Conservation (phyloP, 805 yeast species). For the Candida silvicultrix region DNA sequence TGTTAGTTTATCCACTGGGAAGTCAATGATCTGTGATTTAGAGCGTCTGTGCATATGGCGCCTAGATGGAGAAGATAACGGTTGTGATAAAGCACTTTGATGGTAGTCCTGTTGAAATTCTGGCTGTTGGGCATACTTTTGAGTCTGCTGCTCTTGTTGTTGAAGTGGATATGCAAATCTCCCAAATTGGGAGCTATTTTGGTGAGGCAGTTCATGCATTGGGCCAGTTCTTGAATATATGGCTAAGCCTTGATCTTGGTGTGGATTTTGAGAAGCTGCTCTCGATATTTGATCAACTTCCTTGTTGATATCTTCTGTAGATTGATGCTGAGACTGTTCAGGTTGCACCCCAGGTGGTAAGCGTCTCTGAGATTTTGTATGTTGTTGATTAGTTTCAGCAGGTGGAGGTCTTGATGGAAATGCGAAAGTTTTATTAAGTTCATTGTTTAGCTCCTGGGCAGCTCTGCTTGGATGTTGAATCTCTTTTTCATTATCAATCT, state of each 20-base stretch:
- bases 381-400: not conserved
- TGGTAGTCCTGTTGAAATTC: not conserved
- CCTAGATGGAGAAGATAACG: not conserved
- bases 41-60: constrained; percentile 1
- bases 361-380: not conserved
- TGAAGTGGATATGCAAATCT: not conserved
- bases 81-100: not conserved
- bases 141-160: not conserved
- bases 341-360: not conserved
- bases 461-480: constrained; percentile 21
- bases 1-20: not conserved
- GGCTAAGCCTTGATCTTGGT: not conserved
- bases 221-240: not conserved
- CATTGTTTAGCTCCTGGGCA: constrained; percentile 17
- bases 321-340: not conserved
- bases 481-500: constrained; percentile 19
- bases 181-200: not conserved
- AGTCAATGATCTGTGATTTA: constrained; percentile 1
- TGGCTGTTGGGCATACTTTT: not conserved
- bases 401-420: constrained; percentile 11
- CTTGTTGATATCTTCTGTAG: not conserved
- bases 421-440: constrained; percentile 18
- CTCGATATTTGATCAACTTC: not conserved
- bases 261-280: not conserved
- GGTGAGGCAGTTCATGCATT: not conserved